Base-by-base conservation (phyloP, 169 alveolate species). In the Eimeria acervulina region DNA sequence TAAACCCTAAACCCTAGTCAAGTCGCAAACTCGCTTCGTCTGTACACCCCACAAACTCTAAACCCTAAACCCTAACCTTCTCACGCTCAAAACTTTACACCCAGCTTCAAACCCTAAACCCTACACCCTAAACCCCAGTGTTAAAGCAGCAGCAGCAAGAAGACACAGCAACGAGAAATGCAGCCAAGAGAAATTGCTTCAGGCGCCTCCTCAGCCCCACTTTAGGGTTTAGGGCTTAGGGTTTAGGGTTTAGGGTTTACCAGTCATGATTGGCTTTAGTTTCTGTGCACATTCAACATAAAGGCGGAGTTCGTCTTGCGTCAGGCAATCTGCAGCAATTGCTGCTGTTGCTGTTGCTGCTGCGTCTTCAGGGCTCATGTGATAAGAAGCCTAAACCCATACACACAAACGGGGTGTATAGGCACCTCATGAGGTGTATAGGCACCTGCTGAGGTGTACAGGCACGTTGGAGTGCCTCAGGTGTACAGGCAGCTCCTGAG, bases 251-350 rank as follows among this genome's bases (percentile, higher is more conserved):
- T 63, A 88, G 61, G 40, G 40, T 72, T 55, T 47, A 90, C 95
- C 95, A 1, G 95, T 90, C 90, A 90, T 51, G 81, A 90, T 68
- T n/a, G 95, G 95, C 42, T 90, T 90, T 44, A 90, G 55, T 33
- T 90, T 90, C 33, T 90, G 95, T 1, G 95, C 95, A 63, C 95
- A 90, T 76, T 90, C 90, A 36, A 90, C 63, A 63, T 90, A 90
- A 42, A 90, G 90, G 0, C 95, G 74, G 19, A 90, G 95, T 44
- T 90, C 95, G 61, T 90, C 95, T 23, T 83, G 81, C 4, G 95
- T 90, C 33, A 90, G 90, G 3, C 40, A 19, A 63, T 88, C 94
- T 88, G 40, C 23, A 52, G 55, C 5, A 7, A 47, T 47, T 47
- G 5, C 55, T 47, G 55, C 55, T 47, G 55, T 47, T 47, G 55